Evolutionary conservation across 768 basidiomycete genomes (phyloP), one percentile per base, ranked within the genome.

Genomic region (Phlegmacium glaucopus): DNA sequence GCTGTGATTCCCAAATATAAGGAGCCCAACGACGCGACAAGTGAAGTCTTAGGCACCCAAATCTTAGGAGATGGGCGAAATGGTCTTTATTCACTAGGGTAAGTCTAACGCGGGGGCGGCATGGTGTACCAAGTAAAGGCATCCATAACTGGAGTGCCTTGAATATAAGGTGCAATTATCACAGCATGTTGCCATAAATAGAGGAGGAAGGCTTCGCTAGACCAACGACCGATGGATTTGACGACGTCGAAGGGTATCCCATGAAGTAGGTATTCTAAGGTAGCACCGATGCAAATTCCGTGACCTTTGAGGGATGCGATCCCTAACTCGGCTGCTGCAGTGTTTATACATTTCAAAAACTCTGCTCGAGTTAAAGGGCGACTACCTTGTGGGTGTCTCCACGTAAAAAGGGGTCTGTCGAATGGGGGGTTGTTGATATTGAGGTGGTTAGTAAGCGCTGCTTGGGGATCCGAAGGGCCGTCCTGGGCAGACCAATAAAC

Each of bases 211-310:
- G 67, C 48, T 3, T 68, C 63, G 3, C 67, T 56, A 0, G 58
- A 54, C 68, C 68, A 71, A 1, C 64, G 48, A 0, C 67, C 67
- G 36, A 62, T 63, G 0, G 60, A 51, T 13, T 66, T 66, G 4
- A 55, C 40, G 1, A 52, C 54, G 5, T 55, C 54, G 28, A 55
- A 50, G 5, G 54, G 66, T 0, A 61, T 45, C 0, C 63, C 64
- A 5, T 50, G 34, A 0, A 66, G 49, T 0, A 68, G 51, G 16
- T 67, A 68, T 35, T 62, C 55, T 0, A 67, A 51, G 0, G 61
- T 63, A 0, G 60, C 47, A 0, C 68, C 60, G 9, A 70, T 68
- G 3, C 57, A 47, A 3, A 69, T 50, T 9, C 61, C 55, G 44
- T 71, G 69, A 1, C 65, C 63, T 30, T 59, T 55, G 3, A 61